Evolutionary conservation across 2,329 filamentous ascomycete genomes (phyloP).

Genomic region (Ceratocystis smalleyi): DNA sequence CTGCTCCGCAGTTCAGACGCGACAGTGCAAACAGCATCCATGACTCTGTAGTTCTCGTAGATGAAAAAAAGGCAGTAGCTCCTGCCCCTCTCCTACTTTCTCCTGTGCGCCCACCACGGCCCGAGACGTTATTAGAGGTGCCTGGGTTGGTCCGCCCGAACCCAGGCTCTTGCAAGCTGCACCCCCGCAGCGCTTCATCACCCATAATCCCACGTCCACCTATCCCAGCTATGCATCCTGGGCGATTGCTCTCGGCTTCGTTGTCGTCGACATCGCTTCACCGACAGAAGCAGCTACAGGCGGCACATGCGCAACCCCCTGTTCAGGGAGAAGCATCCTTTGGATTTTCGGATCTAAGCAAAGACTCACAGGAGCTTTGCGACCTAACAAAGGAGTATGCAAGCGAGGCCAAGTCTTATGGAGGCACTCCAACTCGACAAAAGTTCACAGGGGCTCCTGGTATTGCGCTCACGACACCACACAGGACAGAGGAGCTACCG

Average conservation of each 20-base stretch:
- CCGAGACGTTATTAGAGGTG: slow-evolving; percentile 10
- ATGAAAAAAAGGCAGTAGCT: background rate
- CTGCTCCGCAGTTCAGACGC: background rate
- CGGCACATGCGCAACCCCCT: background rate
- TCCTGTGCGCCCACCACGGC: slow-evolving; percentile 6
- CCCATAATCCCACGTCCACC: slow-evolving; percentile 11
- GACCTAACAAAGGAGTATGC: background rate
- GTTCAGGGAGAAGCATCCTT: background rate
- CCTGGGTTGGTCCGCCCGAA: slow-evolving; percentile 5
- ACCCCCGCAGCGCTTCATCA: slow-evolving; percentile 9
- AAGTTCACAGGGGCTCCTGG: background rate
- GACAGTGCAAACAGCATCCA: slow-evolving; percentile 4
- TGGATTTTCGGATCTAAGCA: background rate
- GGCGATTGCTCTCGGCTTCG: slow-evolving; percentile 7
- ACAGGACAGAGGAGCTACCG: background rate
- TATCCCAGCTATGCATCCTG: slow-evolving; percentile 15
- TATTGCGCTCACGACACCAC: background rate
- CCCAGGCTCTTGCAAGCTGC: slow-evolving; percentile 7
- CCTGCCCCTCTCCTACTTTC: background rate
- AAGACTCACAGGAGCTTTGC: background rate
- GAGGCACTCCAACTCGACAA: background rate
- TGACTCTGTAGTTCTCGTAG: background rate
- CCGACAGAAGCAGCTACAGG: background rate
- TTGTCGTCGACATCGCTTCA: slow-evolving; percentile 2
- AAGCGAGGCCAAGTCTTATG: background rate